These are phyloP conservation scores for Diaporthe destruens DNA, from an alignment of 2,329 filamentous ascomycete species.

Conservation along the genomic window DNA sequence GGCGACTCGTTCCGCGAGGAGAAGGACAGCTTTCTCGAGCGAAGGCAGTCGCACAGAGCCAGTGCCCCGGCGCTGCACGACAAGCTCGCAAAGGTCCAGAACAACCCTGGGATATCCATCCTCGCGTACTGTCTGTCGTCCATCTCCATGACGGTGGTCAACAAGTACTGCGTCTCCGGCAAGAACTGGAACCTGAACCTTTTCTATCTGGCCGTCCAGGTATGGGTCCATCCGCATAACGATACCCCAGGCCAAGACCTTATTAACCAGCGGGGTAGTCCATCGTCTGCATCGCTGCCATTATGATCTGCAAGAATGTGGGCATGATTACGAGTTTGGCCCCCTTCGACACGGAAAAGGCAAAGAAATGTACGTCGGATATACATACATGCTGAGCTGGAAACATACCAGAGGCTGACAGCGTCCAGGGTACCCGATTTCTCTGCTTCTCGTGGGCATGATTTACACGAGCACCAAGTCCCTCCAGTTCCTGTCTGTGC, in stretches of 20 bases:
- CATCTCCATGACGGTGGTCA: slow-evolving; percentile 99
- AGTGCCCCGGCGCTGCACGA: slow-evolving; percentile 52
- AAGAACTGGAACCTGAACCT: slow-evolving; percentile 95
- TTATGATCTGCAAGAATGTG: slow-evolving; percentile 82
- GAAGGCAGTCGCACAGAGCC: slow-evolving; percentile 55
- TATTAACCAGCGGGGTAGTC: slow-evolving; percentile 67
- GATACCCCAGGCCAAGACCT: background rate
- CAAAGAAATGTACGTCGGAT: slow-evolving; percentile 82
- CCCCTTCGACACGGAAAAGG: slow-evolving; percentile 88
- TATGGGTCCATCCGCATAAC: slow-evolving; percentile 59
- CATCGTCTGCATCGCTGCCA: slow-evolving; percentile 87
- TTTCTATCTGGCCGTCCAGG: slow-evolving; percentile 92
- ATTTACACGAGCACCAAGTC: slow-evolving; percentile 98
- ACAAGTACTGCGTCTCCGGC: slow-evolving; percentile 97
- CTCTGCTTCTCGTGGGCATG: slow-evolving; percentile 96
- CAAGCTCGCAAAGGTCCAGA: slow-evolving; percentile 68
- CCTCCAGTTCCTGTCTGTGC: slow-evolving; percentile 94
- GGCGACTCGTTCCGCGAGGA: slow-evolving; percentile 64
- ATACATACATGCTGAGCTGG: background rate
- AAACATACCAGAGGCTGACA: slow-evolving; percentile 35
- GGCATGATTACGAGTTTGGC: slow-evolving; percentile 86
- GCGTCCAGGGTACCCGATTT: slow-evolving; percentile 89
- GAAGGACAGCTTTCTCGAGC: slow-evolving; percentile 64
- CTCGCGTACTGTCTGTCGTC: slow-evolving; percentile 92
- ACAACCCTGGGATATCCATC: slow-evolving; percentile 85